These are phyloP conservation scores for Flaveria bidentis DNA, from an alignment of 129 eudicot species.

Conservation along the genomic window DNA sequence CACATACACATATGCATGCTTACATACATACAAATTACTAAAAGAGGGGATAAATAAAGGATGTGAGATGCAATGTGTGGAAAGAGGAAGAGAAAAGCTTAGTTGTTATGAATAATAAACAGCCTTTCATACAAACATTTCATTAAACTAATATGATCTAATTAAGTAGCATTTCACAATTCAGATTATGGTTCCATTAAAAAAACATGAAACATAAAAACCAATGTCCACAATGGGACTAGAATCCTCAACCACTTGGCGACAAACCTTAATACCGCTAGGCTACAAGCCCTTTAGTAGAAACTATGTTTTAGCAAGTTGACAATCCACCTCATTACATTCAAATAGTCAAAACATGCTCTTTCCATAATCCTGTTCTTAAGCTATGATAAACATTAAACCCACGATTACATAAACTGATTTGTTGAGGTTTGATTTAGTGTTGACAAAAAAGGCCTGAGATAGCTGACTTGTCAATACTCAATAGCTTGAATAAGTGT, in stretches of 20 bases:
- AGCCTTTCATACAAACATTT: too few species aligned
- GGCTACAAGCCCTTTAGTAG: background rate
- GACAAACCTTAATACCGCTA: too few species aligned
- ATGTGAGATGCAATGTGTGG: background rate
- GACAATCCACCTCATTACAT: background rate
- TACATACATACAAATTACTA: background rate
- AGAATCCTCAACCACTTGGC: too few species aligned
- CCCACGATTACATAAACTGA: background rate
- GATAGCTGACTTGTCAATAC: background rate
- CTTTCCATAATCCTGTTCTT: background rate
- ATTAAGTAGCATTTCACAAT: background rate
- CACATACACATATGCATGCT: background rate
- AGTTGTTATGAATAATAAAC: too few species aligned
- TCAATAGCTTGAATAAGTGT: background rate
- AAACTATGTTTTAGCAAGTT: background rate
- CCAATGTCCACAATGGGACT: too few species aligned
- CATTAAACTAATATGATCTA: too few species aligned
- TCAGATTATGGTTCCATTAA: background rate
- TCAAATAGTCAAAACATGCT: background rate
- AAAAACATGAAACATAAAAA: background rate
- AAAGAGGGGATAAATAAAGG: background rate
- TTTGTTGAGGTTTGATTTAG: background rate
- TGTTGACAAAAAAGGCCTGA: background rate
- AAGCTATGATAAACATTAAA: background rate
- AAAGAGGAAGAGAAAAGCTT: too few species aligned